These are phyloP conservation scores for Plasmopara viticola DNA, from an alignment of 352 stramenopile species.

Conservation along the genomic window DNA sequence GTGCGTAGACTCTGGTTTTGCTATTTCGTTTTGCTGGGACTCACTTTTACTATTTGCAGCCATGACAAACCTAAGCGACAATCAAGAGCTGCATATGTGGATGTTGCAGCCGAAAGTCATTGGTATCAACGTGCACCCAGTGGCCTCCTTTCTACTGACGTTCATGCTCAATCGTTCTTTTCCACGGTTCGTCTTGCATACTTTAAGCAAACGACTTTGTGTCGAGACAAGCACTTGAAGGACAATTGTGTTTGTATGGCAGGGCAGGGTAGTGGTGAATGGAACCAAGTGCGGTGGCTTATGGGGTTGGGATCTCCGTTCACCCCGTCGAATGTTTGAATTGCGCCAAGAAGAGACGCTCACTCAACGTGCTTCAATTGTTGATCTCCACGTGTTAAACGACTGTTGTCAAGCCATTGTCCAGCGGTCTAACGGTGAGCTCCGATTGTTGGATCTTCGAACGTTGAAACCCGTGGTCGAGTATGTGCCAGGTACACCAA, in stretches of 20 bases:
- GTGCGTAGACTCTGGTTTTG: neutral
- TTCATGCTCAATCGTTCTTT: slow-evolving; percentile 41
- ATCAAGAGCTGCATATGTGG: slow-evolving; percentile 19
- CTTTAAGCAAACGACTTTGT: neutral
- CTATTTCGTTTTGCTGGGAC: slow-evolving; percentile 4
- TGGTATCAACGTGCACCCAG: slow-evolving; percentile 15
- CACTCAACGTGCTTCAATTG: slow-evolving; percentile 12
- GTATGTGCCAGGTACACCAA: slow-evolving; percentile 18
- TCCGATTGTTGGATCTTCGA: slow-evolving; percentile 43
- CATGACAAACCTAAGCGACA: slow-evolving; percentile 1
- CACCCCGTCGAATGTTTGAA: slow-evolving; percentile 22
- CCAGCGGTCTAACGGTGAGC: slow-evolving; percentile 40
- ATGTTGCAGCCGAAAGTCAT: slow-evolving; percentile 7
- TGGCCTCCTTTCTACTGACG: slow-evolving; percentile 28
- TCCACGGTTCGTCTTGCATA: slow-evolving; percentile 17
- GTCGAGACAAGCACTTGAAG: too few relatives aligned
- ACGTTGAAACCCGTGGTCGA: slow-evolving; percentile 32
- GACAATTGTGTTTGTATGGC: neutral
- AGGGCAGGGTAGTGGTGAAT: slow-evolving; percentile 44
- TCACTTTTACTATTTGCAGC: neutral
- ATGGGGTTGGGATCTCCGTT: slow-evolving; percentile 50
- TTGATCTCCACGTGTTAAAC: slow-evolving; percentile 36
- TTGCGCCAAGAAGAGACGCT: slow-evolving; percentile 6
- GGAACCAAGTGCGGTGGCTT: slow-evolving; percentile 36
- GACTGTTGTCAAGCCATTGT: slow-evolving; percentile 34